A percentile compares a stretch with the other conserved stretches of the same genome.
These are phyloP conservation scores for Silene vulgaris DNA, from an alignment of 179 eudicot species.

Conservation along the genomic window DNA sequence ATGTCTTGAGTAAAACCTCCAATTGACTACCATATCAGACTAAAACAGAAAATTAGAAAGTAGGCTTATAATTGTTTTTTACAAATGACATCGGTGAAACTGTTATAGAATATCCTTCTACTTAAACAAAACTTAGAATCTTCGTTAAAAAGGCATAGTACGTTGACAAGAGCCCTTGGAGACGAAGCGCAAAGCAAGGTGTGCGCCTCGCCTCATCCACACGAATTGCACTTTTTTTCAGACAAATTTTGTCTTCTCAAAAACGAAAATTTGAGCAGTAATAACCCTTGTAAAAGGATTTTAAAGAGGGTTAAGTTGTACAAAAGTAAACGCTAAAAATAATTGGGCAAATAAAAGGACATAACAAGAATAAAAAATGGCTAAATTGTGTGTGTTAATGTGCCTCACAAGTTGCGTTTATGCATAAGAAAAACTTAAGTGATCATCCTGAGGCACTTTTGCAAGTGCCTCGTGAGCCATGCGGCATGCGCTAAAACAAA, in stretches of 20 bases:
- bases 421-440: neutral
- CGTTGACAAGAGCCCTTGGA: too few species aligned
- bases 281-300: too few species aligned
- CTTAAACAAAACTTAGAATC: neutral
- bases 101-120: neutral
- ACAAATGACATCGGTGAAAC: neutral
- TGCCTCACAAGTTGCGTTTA: neutral
- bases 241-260: too few species aligned
- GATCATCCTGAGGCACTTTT: neutral
- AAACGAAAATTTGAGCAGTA: too few species aligned
- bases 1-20: too few species aligned
- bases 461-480: neutral
- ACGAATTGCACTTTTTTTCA: too few species aligned
- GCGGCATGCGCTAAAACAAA: neutral
- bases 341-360: neutral
- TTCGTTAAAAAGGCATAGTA: too few species aligned
- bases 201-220: too few species aligned
- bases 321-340: too few species aligned
- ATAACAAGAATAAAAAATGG: neutral
- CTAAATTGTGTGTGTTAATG: neutral
- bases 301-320: neutral
- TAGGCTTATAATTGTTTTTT: neutral
- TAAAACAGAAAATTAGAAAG: neutral
- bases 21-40: too few species aligned
- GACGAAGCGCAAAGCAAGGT: too few species aligned